Base-by-base conservation (phyloP, 2,329 filamentous ascomycete species). In the Ceratocystis diversiconidia region DNA sequence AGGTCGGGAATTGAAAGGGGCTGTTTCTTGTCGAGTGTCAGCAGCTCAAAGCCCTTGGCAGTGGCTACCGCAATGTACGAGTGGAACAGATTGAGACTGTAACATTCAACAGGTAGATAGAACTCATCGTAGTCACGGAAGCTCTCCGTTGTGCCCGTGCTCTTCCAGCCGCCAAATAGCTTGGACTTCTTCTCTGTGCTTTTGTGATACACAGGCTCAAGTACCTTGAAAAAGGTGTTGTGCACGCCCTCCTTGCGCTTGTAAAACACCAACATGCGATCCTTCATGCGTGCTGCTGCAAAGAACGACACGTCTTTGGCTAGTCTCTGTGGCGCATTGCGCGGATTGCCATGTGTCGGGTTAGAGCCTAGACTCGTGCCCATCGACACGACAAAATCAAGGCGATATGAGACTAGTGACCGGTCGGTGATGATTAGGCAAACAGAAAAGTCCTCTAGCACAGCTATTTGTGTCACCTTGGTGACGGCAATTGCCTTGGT, bases 41-140 rank as follows among this genome's bases (percentile, higher is more conserved):
- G 83, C 69, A 99, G 89, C 76, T 99, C 95, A 71, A 99, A 91
- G 28, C 94, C 95, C 74, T 91, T 90, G 50, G 90, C 83, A 0
- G 92, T 97, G 22, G 90, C 87, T 61, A 99, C 90, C 8, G 94
- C 90, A 64, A 99, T 88, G 68, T 91, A 95, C 0, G 88, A 90
- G 74, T 96, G 90, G 82, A 97, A 99, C 63, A 99, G 83, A 75
- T 96, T 97, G 73, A 99, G 88, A 61, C 89, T 90, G 75, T 88
- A 96, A 74, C 91, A 96, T 73, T 99, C 95, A 1, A 89, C 87
- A 0, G 94, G 94, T 70, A 99, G 92, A 76, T 97, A 99, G 76
- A 99, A 99, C 70, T 97, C 94, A 77, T 99, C 94, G 74, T 92
- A 99, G 73, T 99, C 94, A 69, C 94, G 88, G 85, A 97, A 99